A percentile compares a stretch with the other conserved stretches of the same genome.
Conservation (phyloP, 345 rosid genomes). For the Abelmoschus esculentus region DNA sequence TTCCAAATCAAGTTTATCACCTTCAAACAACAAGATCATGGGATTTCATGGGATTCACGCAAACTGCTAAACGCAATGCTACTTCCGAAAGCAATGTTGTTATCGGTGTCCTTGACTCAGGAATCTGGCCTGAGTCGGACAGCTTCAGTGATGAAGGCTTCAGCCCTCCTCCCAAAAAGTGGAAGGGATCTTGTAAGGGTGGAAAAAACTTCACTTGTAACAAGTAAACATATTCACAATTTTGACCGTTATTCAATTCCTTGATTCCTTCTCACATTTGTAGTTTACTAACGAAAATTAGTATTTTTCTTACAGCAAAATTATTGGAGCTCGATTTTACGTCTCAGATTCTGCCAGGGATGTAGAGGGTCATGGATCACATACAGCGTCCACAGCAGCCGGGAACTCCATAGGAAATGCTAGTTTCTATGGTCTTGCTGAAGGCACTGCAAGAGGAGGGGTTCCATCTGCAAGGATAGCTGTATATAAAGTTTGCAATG, state of each 20-base stretch:
- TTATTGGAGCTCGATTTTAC: slow-evolving; percentile 9
- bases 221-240: background rate
- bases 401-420: background rate
- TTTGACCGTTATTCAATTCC: background rate
- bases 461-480: slow-evolving; percentile 31
- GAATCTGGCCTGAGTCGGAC: slow-evolving; percentile 82
- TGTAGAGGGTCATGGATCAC: background rate
- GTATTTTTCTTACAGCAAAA: background rate
- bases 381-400: slow-evolving; percentile 3
- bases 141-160: background rate
- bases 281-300: background rate
- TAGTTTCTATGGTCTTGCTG: slow-evolving; percentile 7
- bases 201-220: background rate
- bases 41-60: slow-evolving; percentile 36
- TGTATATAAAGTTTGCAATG: slow-evolving; percentile 14
- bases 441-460: slow-evolving; percentile 9
- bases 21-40: slow-evolving; percentile 40
- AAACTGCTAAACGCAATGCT: background rate
- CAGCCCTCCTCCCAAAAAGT: background rate
- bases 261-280: background rate
- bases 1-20: slow-evolving; percentile 19
- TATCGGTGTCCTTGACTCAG: slow-evolving; percentile 25
- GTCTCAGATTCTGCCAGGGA: background rate
- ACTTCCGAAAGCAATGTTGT: slow-evolving; percentile 18
- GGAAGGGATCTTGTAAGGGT: background rate